A percentile compares a stretch with the other conserved stretches of the same genome.
These are phyloP conservation scores for Phytopythium vexans DNA, from an alignment of 352 stramenopile genomes.

Conservation along the genomic window DNA sequence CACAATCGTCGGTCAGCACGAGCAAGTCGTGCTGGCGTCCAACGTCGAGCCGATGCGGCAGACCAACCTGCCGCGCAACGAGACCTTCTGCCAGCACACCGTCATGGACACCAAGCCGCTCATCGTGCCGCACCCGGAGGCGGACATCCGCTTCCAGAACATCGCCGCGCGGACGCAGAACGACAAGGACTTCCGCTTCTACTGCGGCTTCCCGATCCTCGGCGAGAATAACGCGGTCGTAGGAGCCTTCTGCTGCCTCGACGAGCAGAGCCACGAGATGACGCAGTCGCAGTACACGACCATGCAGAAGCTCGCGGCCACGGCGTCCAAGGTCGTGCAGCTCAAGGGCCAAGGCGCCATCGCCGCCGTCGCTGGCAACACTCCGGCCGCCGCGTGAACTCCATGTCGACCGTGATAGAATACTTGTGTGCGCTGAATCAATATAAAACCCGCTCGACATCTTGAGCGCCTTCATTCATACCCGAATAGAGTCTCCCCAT, in stretches of 20 bases:
- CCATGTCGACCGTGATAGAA: neutral
- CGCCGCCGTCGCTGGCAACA: too few species aligned
- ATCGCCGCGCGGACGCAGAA: conserved; percentile 16
- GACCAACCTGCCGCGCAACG: conserved; percentile 20
- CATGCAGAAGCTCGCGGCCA: conserved; percentile 35
- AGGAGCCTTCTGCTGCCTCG: conserved; percentile 49
- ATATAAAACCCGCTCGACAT: too few species aligned
- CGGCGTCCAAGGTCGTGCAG: conserved; percentile 39
- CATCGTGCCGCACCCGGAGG: conserved; percentile 45
- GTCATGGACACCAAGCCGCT: conserved; percentile 47
- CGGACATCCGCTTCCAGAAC: conserved; percentile 48
- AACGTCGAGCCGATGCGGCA: conserved; percentile 18
- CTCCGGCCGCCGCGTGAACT: neutral
- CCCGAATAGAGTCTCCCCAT: neutral
- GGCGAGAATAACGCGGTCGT: conserved; percentile 28
- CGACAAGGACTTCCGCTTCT: conserved; percentile 35
- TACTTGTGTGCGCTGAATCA: neutral
- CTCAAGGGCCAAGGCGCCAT: conserved; percentile 11
- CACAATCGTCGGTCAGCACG: conserved; percentile 51
- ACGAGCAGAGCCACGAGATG: conserved; percentile 30
- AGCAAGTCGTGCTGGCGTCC: conserved; percentile 35
- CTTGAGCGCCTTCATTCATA: too few species aligned
- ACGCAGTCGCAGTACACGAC: conserved; percentile 42
- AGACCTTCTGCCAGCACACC: conserved; percentile 46
- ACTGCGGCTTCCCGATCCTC: conserved; percentile 47